These are phyloP conservation scores for Sedum album DNA, from an alignment of 164 flowering plant genomes.

Conservation along the genomic window DNA sequence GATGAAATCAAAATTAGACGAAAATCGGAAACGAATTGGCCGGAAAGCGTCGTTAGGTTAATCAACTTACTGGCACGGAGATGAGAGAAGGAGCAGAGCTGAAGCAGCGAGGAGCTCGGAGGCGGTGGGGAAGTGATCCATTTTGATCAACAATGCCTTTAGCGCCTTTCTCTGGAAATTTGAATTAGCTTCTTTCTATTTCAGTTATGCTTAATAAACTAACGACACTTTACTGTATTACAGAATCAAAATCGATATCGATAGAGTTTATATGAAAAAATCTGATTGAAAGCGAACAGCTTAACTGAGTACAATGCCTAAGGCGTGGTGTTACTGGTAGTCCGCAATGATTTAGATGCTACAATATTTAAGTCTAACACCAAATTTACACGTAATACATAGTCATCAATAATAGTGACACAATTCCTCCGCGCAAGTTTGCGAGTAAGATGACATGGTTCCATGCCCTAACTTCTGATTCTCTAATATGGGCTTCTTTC, in stretches of 20 bases:
- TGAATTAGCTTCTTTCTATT: background rate
- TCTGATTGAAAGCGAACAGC: too few relatives aligned
- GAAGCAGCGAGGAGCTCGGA: constrained; percentile 34
- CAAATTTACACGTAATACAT: background rate
- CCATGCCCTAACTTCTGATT: background rate
- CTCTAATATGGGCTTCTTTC: background rate
- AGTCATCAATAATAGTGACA: background rate
- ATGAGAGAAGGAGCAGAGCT: constrained; percentile 36
- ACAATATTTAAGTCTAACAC: background rate
- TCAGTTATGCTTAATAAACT: background rate
- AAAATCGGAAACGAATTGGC: constrained; percentile 6
- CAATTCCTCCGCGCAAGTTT: background rate
- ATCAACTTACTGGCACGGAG: constrained; percentile 9
- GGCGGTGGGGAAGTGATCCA: constrained; percentile 26
- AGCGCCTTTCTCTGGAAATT: constrained; percentile 1
- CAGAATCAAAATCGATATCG: too few relatives aligned
- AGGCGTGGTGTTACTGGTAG: background rate
- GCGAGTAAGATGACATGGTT: background rate
- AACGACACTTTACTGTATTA: too few relatives aligned
- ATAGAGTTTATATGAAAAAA: too few relatives aligned
- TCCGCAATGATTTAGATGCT: background rate
- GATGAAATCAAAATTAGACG: background rate
- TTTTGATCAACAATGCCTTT: background rate
- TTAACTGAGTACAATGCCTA: background rate
- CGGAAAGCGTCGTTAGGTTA: background rate